Evolutionary conservation across 2,329 filamentous ascomycete genomes (phyloP).

Genomic region (Talaromyces sp.): DNA sequence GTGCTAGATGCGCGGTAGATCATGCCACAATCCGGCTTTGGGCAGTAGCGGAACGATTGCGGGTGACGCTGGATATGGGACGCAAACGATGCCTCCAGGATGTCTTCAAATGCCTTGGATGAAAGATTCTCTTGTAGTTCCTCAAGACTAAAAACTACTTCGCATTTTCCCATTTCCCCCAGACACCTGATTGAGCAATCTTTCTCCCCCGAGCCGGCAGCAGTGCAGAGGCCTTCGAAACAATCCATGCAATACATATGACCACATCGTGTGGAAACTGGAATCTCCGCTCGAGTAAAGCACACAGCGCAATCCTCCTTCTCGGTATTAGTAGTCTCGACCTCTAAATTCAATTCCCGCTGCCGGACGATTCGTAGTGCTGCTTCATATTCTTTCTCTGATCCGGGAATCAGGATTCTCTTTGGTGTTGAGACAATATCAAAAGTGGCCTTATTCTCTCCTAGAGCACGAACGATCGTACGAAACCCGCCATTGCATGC

Average conservation of each 20-base stretch:
- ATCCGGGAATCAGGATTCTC: slow-evolving; percentile 17
- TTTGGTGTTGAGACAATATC: slow-evolving; percentile 18
- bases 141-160: slow-evolving; percentile 17
- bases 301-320: slow-evolving; percentile 14
- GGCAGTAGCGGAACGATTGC: slow-evolving; percentile 36
- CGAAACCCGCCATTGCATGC: slow-evolving; percentile 19
- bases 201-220: slow-evolving; percentile 17
- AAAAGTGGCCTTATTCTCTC: slow-evolving; percentile 16
- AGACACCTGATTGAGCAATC: slow-evolving; percentile 18
- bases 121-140: slow-evolving; percentile 26
- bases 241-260: slow-evolving; percentile 20
- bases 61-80: slow-evolving; percentile 32
- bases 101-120: slow-evolving; percentile 31
- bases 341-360: not conserved
- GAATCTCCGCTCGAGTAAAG: not conserved
- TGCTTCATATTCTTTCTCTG: slow-evolving; percentile 2
- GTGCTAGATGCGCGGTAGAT: slow-evolving; percentile 34
- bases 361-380: not conserved
- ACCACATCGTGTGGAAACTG: slow-evolving; percentile 16
- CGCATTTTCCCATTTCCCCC: slow-evolving; percentile 18
- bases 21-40: slow-evolving; percentile 41
- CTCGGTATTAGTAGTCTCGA: not conserved
- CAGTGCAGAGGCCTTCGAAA: slow-evolving; percentile 19
- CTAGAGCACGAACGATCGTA: slow-evolving; percentile 16
- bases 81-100: slow-evolving; percentile 36